phyloP scores from a whole-genome alignment of 306 rosid genomes.

The Rubus idaeus region DNA sequence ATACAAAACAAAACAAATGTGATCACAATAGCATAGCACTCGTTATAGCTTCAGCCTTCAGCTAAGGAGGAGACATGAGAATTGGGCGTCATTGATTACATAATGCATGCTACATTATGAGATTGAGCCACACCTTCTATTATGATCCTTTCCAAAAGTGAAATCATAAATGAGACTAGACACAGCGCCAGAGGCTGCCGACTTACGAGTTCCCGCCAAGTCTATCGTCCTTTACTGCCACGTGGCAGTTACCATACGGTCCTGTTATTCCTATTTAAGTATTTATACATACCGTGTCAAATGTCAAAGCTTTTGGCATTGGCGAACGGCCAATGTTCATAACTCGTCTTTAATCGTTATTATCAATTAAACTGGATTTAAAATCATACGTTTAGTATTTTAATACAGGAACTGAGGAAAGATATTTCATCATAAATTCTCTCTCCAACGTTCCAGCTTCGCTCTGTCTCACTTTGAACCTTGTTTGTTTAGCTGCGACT shows the following conservation, averaged over 20 bases:
- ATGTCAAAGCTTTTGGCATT: background rate
- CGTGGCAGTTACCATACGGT: constrained; percentile 24
- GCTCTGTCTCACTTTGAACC: constrained; percentile 3
- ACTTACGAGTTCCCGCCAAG: constrained; percentile 31
- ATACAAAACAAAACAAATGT: too few species aligned
- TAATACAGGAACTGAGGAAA: accelerated
- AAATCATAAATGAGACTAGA: background rate
- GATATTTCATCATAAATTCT: background rate
- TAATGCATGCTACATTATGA: too few species aligned
- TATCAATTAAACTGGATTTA: background rate
- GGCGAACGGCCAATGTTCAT: background rate
- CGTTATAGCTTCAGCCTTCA: background rate
- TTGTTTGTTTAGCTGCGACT: background rate
- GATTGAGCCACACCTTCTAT: too few species aligned
- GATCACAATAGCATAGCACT: too few species aligned
- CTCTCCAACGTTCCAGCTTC: background rate
- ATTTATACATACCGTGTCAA: background rate
- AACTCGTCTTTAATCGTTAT: background rate
- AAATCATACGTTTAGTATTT: background rate
- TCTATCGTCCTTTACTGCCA: constrained; percentile 15
- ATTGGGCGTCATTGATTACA: background rate
- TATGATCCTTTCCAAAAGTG: background rate
- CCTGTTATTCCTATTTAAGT: too few species aligned
- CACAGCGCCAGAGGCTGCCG: background rate
- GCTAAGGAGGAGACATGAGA: background rate